Evolutionary conservation across 1,139 yeast genomes (phyloP).

Genomic region (Yamadazyma songkhlaensis): DNA sequence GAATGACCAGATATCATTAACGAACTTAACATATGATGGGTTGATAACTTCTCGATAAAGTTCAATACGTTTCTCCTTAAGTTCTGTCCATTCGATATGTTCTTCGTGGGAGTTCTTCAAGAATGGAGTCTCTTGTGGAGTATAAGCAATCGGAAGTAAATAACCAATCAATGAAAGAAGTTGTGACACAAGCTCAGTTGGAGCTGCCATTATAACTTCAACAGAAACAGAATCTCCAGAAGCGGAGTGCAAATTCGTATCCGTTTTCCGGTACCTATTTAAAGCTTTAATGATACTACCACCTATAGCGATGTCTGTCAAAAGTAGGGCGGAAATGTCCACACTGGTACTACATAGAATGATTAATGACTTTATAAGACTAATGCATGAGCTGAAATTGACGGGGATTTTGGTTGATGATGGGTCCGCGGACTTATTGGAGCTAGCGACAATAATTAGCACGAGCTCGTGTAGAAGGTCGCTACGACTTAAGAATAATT

Average conservation of each 20-base stretch:
- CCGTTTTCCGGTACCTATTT: conserved; percentile 29
- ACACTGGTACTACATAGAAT: conserved; percentile 38
- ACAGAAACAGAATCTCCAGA: conserved; percentile 19
- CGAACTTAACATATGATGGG: conserved; percentile 39
- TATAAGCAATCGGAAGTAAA: conserved; percentile 49
- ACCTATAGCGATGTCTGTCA: conserved; percentile 41
- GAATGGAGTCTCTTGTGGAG: conserved; percentile 30
- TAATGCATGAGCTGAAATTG: conserved; percentile 31
- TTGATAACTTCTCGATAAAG: conserved; percentile 21
- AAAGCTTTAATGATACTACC: conserved; percentile 44
- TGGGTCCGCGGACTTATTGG: conserved; percentile 20
- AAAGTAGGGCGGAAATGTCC: conserved; percentile 35
- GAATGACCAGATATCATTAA: conserved; percentile 54
- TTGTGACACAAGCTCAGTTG: conserved; percentile 60
- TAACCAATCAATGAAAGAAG: conserved; percentile 57
- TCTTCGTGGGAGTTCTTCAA: conserved; percentile 24
- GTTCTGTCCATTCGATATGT: conserved; percentile 21
- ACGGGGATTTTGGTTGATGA: conserved; percentile 22
- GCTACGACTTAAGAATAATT: conserved; percentile 34
- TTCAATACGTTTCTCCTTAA: conserved; percentile 27
- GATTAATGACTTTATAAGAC: conserved; percentile 42
- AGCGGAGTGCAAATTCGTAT: conserved; percentile 4
- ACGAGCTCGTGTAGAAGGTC: conserved; percentile 26
- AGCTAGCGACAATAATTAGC: conserved; percentile 26
- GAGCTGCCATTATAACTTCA: conserved; percentile 74